Percentiles rank a stretch among this genome's conserved stretches.
phyloP scores from a whole-genome alignment of 768 basidiomycete species.

The Lyophyllum shimeji region DNA sequence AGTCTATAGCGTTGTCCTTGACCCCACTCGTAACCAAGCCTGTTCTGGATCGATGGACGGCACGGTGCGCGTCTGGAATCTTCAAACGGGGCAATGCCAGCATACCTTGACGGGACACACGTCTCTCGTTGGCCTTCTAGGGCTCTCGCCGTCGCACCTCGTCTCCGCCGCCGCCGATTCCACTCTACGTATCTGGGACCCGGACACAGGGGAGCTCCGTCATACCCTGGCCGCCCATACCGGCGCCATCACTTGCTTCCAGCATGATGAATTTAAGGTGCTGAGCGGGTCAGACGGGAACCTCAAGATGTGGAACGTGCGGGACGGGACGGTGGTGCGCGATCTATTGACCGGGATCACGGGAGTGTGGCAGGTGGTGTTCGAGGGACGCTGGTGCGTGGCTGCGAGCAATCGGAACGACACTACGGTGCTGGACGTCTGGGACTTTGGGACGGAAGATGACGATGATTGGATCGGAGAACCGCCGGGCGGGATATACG shows the following conservation, averaged over 20 bases:
- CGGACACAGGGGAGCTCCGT: slow-evolving; percentile 74
- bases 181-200: slow-evolving; percentile 93
- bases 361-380: slow-evolving; percentile 97
- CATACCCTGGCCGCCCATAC: slow-evolving; percentile 88
- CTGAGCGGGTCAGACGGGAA: slow-evolving; percentile 94
- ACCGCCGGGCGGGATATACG: slow-evolving; percentile 72
- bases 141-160: slow-evolving; percentile 83
- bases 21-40: slow-evolving; percentile 81
- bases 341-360: slow-evolving; percentile 90
- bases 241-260: slow-evolving; percentile 99
- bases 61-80: slow-evolving; percentile 93
- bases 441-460: slow-evolving; percentile 80
- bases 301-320: slow-evolving; percentile 96
- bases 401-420: slow-evolving; percentile 86
- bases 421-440: slow-evolving; percentile 80
- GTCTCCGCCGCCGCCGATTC: slow-evolving; percentile 98
- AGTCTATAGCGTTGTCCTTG: slow-evolving; percentile 97
- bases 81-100: slow-evolving; percentile 76
- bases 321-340: slow-evolving; percentile 81
- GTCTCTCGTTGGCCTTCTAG: slow-evolving; percentile 91
- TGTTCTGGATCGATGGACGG: slow-evolving; percentile 99
- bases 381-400: slow-evolving; percentile 92
- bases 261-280: slow-evolving; percentile 97
- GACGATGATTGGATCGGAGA: slow-evolving; percentile 86
- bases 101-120: slow-evolving; percentile 89